These are phyloP conservation scores for Cicer bijugum DNA, from an alignment of 306 rosid species.

Conservation along the genomic window DNA sequence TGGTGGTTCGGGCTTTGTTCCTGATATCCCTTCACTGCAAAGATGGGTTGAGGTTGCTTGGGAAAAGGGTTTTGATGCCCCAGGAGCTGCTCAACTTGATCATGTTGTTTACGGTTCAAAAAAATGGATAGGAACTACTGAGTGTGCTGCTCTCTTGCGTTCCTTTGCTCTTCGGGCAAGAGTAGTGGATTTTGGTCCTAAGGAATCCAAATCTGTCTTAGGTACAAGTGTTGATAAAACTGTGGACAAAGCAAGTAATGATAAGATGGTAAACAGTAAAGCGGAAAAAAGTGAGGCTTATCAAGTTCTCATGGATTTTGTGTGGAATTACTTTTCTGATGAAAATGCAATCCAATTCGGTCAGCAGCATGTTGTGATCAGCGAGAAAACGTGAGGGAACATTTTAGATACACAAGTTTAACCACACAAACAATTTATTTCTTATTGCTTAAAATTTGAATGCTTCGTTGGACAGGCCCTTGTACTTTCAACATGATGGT, in stretches of 20 bases:
- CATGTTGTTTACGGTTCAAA: conserved; percentile 61
- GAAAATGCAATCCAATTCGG: conserved; percentile 47
- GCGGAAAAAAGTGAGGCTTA: conserved; percentile 48
- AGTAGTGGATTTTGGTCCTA: conserved; percentile 85
- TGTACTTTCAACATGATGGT: conserved; percentile 90
- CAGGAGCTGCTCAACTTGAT: conserved; percentile 67
- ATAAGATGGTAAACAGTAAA: conserved; percentile 40
- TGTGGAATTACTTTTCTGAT: conserved; percentile 85
- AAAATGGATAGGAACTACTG: conserved; percentile 84
- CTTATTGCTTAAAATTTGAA: conserved; percentile 43
- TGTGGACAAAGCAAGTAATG: conserved; percentile 16
- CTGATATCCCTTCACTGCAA: conserved; percentile 77
- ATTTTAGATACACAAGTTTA: conserved; percentile 7
- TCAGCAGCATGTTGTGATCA: conserved; percentile 49
- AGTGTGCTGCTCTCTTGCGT: conserved; percentile 78
- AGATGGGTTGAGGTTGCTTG: conserved; percentile 96
- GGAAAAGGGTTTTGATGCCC: conserved; percentile 80
- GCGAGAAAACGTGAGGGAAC: conserved; percentile 60
- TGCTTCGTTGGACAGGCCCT: conserved; percentile 62
- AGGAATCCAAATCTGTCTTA: conserved; percentile 61
- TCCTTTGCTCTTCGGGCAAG: conserved; percentile 74
- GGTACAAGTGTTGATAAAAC: conserved; percentile 56
- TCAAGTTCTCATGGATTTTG: conserved; percentile 78
- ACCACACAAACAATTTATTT: conserved; percentile 23
- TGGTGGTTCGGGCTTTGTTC: conserved; percentile 74